Evolutionary conservation across 495 filamentous ascomycete genomes (phyloP).

Genomic region (Podospora comata): DNA sequence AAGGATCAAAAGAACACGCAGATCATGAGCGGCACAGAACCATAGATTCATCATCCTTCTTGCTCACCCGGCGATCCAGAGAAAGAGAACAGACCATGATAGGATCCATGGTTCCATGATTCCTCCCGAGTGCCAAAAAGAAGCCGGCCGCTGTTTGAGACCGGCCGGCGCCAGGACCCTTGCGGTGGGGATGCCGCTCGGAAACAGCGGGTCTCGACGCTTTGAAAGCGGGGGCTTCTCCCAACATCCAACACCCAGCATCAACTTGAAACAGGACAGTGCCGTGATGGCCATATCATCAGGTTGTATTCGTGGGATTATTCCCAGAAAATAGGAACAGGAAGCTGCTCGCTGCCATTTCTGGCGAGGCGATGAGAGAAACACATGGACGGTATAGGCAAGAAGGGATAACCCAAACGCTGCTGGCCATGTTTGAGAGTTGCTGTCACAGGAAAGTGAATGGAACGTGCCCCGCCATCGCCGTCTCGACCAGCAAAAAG

Average conservation of each 20-base stretch:
- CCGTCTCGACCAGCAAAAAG: conserved; percentile 10
- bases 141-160: conserved; percentile 6
- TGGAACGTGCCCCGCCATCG: conserved; percentile 5
- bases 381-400: not conserved
- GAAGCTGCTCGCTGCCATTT: not conserved
- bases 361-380: not conserved
- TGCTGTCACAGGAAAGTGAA: conserved; percentile 3
- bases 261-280: not conserved
- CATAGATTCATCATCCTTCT: not conserved
- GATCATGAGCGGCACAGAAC: not conserved
- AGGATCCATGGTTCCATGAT: no score
- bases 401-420: not conserved
- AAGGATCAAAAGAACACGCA: not conserved
- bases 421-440: conserved; percentile 10
- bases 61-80: not conserved
- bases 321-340: not conserved
- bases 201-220: not conserved
- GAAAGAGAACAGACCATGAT: not conserved
- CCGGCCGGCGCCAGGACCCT: not conserved
- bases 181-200: not conserved
- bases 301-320: not conserved
- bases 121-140: not conserved
- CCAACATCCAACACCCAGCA: not conserved
- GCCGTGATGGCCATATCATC: not conserved
- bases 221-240: not conserved